These are phyloP conservation scores for Chlorella vulgaris DNA, from an alignment of 139 green algal genomes.

Conservation along the genomic window DNA sequence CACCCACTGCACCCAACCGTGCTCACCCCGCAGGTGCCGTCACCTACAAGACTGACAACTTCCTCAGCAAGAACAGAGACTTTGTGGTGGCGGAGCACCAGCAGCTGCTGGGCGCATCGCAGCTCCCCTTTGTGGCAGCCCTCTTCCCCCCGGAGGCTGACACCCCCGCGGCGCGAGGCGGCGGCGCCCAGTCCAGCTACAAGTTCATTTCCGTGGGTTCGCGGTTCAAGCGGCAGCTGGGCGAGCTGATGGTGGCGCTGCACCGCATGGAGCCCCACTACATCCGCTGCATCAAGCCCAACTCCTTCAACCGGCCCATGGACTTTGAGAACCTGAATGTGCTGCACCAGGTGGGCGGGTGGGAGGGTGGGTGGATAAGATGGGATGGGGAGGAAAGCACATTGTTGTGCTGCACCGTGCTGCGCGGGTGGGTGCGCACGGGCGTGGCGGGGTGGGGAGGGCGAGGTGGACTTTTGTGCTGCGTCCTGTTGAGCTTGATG, in stretches of 20 bases:
- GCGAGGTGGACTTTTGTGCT: too few relatives aligned
- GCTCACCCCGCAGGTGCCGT: conserved; percentile 50
- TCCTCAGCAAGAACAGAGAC: conserved; percentile 88
- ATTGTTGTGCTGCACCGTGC: too few relatives aligned
- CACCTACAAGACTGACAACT: conserved; percentile 80
- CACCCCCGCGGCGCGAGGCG: background rate
- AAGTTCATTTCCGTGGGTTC: conserved; percentile 90
- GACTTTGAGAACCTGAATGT: conserved; percentile 93
- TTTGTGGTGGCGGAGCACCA: conserved; percentile 98
- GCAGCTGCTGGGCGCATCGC: conserved; percentile 76
- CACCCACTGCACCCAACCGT: background rate
- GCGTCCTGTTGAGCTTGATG: too few relatives aligned
- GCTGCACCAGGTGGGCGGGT: conserved; percentile 76
- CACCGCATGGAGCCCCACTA: conserved; percentile 97
- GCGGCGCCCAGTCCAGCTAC: conserved; percentile 56
- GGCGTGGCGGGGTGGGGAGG: too few relatives aligned
- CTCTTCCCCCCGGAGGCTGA: conserved; percentile 70
- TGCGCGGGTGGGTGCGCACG: too few relatives aligned
- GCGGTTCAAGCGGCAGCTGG: conserved; percentile 96
- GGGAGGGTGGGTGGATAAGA: too few relatives aligned
- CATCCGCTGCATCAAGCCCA: conserved; percentile 99
- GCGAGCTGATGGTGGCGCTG: conserved; percentile 92
- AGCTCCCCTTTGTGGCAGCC: conserved; percentile 60
- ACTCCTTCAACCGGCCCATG: conserved; percentile 75
- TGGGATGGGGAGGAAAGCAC: background rate